These are phyloP conservation scores for Capsicum baccatum DNA, from an alignment of 257 asterid genomes.

Conservation along the genomic window DNA sequence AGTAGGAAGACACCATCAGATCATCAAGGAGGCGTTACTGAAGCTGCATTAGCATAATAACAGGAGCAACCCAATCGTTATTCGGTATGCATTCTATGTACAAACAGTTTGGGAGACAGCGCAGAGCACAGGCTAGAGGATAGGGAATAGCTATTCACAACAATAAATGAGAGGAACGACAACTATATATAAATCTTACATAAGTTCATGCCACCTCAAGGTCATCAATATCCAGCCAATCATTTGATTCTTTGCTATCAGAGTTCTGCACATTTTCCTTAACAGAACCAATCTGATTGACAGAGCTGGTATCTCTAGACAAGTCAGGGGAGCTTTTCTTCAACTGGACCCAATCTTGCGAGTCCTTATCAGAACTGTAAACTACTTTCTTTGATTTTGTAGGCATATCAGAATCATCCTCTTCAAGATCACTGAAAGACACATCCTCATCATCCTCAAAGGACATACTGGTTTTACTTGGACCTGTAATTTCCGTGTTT, in stretches of 20 bases:
- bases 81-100: conserved; percentile 25
- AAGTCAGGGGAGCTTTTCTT: conserved; percentile 52
- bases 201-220: conserved; percentile 54
- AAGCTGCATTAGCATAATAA: not conserved
- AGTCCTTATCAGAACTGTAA: conserved; percentile 68
- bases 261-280: conserved; percentile 38
- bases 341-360: conserved; percentile 86
- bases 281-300: conserved; percentile 21
- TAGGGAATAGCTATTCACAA: conserved; percentile 32
- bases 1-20: not conserved
- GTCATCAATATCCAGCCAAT: conserved; percentile 75
- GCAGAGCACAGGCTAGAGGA: conserved; percentile 6
- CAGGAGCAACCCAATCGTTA: not conserved
- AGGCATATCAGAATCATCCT: conserved; percentile 68
- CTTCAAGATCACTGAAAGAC: conserved; percentile 97
- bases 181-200: conserved; percentile 9
- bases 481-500: conserved; percentile 48
- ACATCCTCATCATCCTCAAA: conserved; percentile 89
- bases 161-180: conserved; percentile 4
- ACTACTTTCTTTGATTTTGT: conserved; percentile 55
- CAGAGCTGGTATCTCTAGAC: conserved; percentile 25
- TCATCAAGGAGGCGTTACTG: not conserved
- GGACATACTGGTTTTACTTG: conserved; percentile 50
- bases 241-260: conserved; percentile 64
- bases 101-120: conserved; percentile 2